Percentiles rank a stretch among this genome's conserved stretches.
Evolutionary conservation across 148 eudicot species (phyloP).

Genomic region (Nepenthes mirabilis): DNA sequence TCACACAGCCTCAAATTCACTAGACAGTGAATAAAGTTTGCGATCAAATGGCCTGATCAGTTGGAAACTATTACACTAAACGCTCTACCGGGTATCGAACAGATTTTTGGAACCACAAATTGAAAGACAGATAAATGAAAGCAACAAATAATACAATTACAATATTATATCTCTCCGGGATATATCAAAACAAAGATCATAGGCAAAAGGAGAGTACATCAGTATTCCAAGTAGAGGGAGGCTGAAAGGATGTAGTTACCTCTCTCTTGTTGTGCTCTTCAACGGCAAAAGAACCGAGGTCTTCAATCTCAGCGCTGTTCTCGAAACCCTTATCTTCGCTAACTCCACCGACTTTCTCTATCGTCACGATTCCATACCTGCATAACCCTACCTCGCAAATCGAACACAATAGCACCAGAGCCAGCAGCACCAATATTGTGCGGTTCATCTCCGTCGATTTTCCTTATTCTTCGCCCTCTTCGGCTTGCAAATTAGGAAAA

Average conservation of each 20-base stretch:
- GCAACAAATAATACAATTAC: no score
- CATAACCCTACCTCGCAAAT: slow-evolving; percentile 23
- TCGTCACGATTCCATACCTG: slow-evolving; percentile 18
- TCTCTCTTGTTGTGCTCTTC: slow-evolving; percentile 40
- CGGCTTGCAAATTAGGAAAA: no score
- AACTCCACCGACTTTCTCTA: slow-evolving; percentile 27
- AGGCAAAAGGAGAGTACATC: neutral
- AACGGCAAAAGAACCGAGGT: slow-evolving; percentile 45
- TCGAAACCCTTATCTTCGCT: slow-evolving; percentile 5
- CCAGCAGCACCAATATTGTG: neutral
- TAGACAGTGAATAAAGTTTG: no score
- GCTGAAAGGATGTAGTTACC: slow-evolving; percentile 9
- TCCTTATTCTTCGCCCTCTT: no score
- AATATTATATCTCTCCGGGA: neutral
- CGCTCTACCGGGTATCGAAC: no score
- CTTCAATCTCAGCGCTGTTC: slow-evolving; percentile 23
- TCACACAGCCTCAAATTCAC: neutral
- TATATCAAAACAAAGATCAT: neutral
- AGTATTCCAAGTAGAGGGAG: neutral
- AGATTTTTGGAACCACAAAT: no score
- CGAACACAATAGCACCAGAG: slow-evolving; percentile 8
- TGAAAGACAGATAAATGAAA: no score
- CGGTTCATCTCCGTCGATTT: slow-evolving; percentile 8
- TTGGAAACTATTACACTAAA: no score
- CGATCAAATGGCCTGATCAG: no score